phyloP scores from a whole-genome alignment of 2,329 filamentous ascomycete genomes.

The Diplocarpon mali region DNA sequence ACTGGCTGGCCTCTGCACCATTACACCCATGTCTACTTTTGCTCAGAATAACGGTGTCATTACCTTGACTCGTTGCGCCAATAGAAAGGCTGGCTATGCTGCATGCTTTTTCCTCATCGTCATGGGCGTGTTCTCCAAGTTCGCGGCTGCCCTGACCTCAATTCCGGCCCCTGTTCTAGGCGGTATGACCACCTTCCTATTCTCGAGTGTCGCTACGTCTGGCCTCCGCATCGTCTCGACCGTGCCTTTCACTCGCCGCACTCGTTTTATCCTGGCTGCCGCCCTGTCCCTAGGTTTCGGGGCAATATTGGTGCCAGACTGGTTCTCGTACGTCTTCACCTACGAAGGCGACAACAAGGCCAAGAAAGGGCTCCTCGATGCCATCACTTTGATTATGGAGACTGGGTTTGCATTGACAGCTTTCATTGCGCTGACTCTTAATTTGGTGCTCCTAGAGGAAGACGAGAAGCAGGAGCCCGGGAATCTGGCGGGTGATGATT shows the following conservation, averaged over 20 bases:
- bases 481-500: conserved; percentile 21
- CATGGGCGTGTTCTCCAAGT: conserved; percentile 77
- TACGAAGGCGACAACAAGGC: conserved; percentile 57
- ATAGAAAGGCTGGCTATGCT: conserved; percentile 68
- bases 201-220: conserved; percentile 63
- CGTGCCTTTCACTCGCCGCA: conserved; percentile 65
- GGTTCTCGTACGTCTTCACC: conserved; percentile 62
- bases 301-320: conserved; percentile 53
- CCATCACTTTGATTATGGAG: conserved; percentile 61
- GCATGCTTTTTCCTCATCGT: conserved; percentile 67
- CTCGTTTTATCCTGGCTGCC: conserved; percentile 71
- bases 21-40: conserved; percentile 70
- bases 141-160: conserved; percentile 65
- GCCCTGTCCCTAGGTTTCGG: conserved; percentile 63
- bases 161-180: conserved; percentile 59
- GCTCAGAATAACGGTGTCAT: conserved; percentile 83
- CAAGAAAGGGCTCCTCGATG: conserved; percentile 64
- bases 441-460: conserved; percentile 63
- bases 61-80: conserved; percentile 69
- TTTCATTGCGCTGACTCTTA: conserved; percentile 60
- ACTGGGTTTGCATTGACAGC: conserved; percentile 69
- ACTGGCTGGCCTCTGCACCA: conserved; percentile 65
- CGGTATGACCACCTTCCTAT: conserved; percentile 73
- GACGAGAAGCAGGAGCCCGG: conserved; percentile 47
- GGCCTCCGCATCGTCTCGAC: conserved; percentile 66